Evolutionary conservation across 2,329 filamentous ascomycete species (phyloP).

Genomic region (Elsinoe arachidis): DNA sequence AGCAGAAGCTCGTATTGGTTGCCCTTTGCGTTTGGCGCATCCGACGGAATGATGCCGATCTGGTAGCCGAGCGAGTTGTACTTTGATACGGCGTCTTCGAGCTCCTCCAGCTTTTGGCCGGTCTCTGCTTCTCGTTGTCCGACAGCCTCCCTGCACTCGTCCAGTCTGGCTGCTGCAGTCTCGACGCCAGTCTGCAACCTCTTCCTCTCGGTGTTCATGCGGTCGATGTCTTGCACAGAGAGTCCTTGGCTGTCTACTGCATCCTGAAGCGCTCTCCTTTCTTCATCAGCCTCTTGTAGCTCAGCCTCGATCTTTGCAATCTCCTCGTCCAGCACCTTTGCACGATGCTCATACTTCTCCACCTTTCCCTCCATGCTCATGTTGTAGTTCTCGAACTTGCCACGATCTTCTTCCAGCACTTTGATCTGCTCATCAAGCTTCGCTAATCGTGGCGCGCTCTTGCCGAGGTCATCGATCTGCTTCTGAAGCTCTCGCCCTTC

Average conservation of each 20-base stretch:
- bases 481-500: slow-evolving; percentile 73
- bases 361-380: slow-evolving; percentile 72
- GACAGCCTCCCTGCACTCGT: slow-evolving; percentile 76
- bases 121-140: slow-evolving; percentile 84
- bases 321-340: slow-evolving; percentile 75
- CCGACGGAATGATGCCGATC: slow-evolving; percentile 77
- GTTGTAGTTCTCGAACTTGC: slow-evolving; percentile 95
- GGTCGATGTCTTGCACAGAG: slow-evolving; percentile 96
- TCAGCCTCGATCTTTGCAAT: slow-evolving; percentile 70
- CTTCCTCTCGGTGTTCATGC: slow-evolving; percentile 93
- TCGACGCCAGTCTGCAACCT: slow-evolving; percentile 85
- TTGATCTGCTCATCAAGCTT: slow-evolving; percentile 83
- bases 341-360: slow-evolving; percentile 77
- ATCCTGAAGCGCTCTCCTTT: slow-evolving; percentile 69
- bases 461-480: slow-evolving; percentile 84
- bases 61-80: slow-evolving; percentile 96
- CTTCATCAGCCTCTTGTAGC: slow-evolving; percentile 70
- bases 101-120: slow-evolving; percentile 74
- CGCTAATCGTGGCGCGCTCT: slow-evolving; percentile 72
- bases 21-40: slow-evolving; percentile 77
- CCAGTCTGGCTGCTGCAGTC: slow-evolving; percentile 62
- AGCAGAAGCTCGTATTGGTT: slow-evolving; percentile 77
- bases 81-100: slow-evolving; percentile 80
- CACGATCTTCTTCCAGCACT: slow-evolving; percentile 86
- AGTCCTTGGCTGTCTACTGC: slow-evolving; percentile 89